These are phyloP conservation scores for Colletotrichum magnum DNA, from an alignment of 2,329 filamentous ascomycete species.

Conservation along the genomic window DNA sequence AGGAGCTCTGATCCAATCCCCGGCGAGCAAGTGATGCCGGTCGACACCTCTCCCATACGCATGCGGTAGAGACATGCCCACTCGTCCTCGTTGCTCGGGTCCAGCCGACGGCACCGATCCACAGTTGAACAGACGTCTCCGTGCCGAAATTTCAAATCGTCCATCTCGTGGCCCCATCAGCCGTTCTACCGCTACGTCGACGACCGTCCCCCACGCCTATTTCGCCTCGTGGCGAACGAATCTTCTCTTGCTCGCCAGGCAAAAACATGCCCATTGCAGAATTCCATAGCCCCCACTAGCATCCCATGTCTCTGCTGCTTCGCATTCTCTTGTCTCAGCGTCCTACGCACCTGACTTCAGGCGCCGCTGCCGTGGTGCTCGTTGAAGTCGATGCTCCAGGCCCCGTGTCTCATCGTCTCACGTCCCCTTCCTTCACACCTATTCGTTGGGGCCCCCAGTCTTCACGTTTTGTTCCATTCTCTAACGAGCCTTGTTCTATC, in stretches of 20 bases:
- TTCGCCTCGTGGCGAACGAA: slow-evolving; percentile 29
- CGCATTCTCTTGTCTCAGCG: slow-evolving; percentile 24
- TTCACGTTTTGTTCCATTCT: slow-evolving; percentile 27
- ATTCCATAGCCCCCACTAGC: slow-evolving; percentile 18
- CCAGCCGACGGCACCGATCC: slow-evolving; percentile 13
- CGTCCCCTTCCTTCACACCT: slow-evolving; percentile 20
- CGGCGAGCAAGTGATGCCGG: neutral
- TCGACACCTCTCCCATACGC: slow-evolving; percentile 19
- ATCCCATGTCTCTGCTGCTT: slow-evolving; percentile 8
- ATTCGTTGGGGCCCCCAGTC: neutral
- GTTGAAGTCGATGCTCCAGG: slow-evolving; percentile 13
- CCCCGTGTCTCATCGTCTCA: slow-evolving; percentile 27
- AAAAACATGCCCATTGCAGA: slow-evolving; percentile 29
- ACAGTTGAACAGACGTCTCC: slow-evolving; percentile 6
- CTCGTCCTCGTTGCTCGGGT: neutral
- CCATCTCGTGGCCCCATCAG: slow-evolving; percentile 15
- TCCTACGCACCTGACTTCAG: slow-evolving; percentile 1
- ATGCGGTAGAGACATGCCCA: slow-evolving; percentile 20
- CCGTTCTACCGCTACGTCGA: slow-evolving; percentile 14
- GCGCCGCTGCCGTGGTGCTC: slow-evolving; percentile 11
- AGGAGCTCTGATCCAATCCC: neutral
- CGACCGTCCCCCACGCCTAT: neutral
- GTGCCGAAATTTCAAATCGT: neutral
- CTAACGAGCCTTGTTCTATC: slow-evolving; percentile 5
- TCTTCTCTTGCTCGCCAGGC: neutral